These are phyloP conservation scores for Aspergillus sp. DNA, from an alignment of 2,329 filamentous ascomycete genomes.

Conservation along the genomic window DNA sequence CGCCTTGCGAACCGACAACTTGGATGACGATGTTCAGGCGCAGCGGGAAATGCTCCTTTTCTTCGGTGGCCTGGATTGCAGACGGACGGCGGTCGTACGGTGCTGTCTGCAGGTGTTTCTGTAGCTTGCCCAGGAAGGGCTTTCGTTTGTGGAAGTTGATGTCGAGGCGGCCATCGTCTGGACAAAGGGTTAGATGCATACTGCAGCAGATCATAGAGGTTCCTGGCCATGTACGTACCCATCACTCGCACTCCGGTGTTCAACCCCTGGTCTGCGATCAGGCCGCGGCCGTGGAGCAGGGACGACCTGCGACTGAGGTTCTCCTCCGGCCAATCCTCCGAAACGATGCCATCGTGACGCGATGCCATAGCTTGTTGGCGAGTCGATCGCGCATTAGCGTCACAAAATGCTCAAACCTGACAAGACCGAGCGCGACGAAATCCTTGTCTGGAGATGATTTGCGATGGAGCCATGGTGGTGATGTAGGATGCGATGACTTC, in stretches of 20 bases:
- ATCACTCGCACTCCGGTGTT: slow-evolving; percentile 19
- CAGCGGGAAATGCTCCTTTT: slow-evolving; percentile 9
- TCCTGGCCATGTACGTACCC: slow-evolving; percentile 8
- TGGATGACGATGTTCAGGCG: slow-evolving; percentile 66
- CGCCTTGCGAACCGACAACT: slow-evolving; percentile 70
- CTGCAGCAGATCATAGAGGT: background rate
- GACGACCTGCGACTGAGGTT: background rate
- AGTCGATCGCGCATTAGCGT: background rate
- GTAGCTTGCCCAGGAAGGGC: slow-evolving; percentile 62
- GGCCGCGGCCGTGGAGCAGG: background rate
- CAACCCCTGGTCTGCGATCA: slow-evolving; percentile 6
- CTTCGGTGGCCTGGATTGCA: background rate
- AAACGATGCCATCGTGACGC: background rate
- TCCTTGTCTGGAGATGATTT: no score
- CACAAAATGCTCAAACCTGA: no score
- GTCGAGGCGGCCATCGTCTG: slow-evolving; percentile 73
- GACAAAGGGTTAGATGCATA: background rate
- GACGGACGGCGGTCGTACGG: slow-evolving; percentile 6
- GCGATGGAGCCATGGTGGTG: background rate
- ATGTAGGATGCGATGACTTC: background rate
- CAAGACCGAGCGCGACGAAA: no score
- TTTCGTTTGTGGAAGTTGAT: slow-evolving; percentile 75
- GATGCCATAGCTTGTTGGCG: background rate
- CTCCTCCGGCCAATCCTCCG: slow-evolving; percentile 13
- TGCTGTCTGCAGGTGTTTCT: slow-evolving; percentile 47